phyloP scores from a whole-genome alignment of 108 stramenopile genomes.

The Stephanodiscus triporus region DNA sequence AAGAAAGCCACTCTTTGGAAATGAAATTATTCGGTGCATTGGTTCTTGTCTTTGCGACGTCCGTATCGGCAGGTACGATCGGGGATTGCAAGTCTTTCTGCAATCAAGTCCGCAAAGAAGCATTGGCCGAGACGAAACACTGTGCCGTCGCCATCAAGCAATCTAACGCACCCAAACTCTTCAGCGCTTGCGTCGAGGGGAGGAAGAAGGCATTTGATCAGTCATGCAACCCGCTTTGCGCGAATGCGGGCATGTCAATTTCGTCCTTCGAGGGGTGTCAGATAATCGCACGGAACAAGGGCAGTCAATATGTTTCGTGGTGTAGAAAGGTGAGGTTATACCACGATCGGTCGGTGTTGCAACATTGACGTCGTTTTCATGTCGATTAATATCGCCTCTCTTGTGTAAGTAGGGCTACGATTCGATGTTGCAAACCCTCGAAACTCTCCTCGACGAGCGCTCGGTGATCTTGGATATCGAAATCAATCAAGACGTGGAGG shows the following conservation, averaged over 20 bases:
- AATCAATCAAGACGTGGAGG: background rate
- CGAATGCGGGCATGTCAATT: background rate
- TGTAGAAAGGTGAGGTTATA: conserved; percentile 1
- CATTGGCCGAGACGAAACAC: conserved; percentile 4
- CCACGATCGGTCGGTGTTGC: background rate
- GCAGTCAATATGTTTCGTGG: conserved; percentile 5
- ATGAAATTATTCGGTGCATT: background rate
- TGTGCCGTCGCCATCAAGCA: conserved; percentile 20
- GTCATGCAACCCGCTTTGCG: conserved; percentile 29
- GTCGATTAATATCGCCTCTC: too few species aligned
- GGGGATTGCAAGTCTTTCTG: conserved; percentile 31
- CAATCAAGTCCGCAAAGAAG: conserved; percentile 22
- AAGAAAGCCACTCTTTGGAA: too few species aligned
- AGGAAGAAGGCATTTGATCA: conserved; percentile 37
- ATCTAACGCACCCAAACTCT: conserved; percentile 18
- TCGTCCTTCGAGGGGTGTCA: conserved; percentile 31
- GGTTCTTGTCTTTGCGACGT: conserved; percentile 9
- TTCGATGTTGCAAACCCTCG: conserved; percentile 17
- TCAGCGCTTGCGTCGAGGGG: conserved; percentile 39
- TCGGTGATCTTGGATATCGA: background rate
- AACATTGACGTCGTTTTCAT: background rate
- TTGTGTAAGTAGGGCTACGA: conserved; percentile 8
- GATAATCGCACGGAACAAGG: conserved; percentile 2
- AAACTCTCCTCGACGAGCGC: background rate
- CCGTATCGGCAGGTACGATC: background rate